Evolutionary conservation across 2,329 filamentous ascomycete genomes (phyloP).

Genomic region (Diaporthe citri): DNA sequence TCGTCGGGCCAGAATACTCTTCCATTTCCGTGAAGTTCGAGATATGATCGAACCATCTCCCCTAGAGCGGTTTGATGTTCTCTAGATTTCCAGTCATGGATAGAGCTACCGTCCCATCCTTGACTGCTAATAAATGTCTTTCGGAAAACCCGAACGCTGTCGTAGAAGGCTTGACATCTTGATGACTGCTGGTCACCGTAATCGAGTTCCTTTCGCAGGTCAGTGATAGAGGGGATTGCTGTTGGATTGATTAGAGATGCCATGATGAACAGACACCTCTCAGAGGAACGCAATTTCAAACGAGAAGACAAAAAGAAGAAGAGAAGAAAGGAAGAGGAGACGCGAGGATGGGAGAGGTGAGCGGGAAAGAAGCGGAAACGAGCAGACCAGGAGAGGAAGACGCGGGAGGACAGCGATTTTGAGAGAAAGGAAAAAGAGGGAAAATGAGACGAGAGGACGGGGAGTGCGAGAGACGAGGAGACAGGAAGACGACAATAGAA

Average conservation of each 20-base stretch:
- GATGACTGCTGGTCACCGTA: background rate
- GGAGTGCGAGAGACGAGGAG: background rate
- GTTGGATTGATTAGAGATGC: background rate
- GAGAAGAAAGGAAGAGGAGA: background rate
- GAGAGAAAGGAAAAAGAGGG: background rate
- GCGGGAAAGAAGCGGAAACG: background rate
- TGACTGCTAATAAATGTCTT: background rate
- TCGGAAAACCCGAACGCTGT: background rate
- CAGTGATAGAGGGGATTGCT: background rate
- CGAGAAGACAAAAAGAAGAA: background rate
- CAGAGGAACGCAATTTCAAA: background rate
- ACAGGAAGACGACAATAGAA: background rate
- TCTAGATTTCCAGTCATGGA: constrained; percentile 11
- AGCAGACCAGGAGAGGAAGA: background rate
- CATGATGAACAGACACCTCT: background rate
- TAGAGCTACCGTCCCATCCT: background rate
- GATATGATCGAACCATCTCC: constrained; percentile 4
- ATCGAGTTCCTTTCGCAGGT: background rate
- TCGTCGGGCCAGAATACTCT: constrained; percentile 1
- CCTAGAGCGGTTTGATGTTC: background rate
- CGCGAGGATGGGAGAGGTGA: background rate
- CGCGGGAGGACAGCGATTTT: too few relatives aligned
- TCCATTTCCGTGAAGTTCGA: background rate
- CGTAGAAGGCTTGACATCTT: background rate
- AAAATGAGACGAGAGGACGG: background rate